These are phyloP conservation scores for Candida oleophila DNA, from an alignment of 805 yeast genomes.

Conservation along the genomic window DNA sequence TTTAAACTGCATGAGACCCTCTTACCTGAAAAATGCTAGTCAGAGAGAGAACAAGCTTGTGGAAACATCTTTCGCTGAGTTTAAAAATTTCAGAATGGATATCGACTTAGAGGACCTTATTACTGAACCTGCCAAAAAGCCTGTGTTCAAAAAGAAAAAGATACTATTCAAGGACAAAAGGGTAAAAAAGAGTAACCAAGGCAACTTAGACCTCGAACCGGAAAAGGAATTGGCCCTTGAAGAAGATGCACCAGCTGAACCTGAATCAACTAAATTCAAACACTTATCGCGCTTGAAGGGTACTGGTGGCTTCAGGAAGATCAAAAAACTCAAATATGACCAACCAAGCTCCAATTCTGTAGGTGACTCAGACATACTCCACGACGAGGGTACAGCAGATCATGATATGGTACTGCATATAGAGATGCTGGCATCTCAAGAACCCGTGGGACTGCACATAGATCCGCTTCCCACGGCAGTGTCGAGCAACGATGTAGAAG, in stretches of 20 bases:
- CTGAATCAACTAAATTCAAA: neutral
- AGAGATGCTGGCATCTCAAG: slow-evolving; percentile 6
- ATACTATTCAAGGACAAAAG: slow-evolving; percentile 14
- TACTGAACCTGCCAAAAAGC: neutral
- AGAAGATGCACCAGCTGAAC: slow-evolving; percentile 1
- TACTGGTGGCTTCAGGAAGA: slow-evolving; percentile 7
- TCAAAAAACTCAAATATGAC: slow-evolving; percentile 9
- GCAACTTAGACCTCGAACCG: slow-evolving; percentile 22
- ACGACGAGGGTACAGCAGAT: slow-evolving; percentile 11
- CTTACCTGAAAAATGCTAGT: no score
- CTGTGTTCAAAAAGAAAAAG: slow-evolving; percentile 11
- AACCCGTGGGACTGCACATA: neutral
- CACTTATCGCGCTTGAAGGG: slow-evolving; percentile 4
- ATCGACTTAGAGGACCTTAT: slow-evolving; percentile 1
- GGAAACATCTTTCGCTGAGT: neutral
- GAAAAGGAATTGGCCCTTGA: slow-evolving; percentile 18
- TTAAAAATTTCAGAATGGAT: slow-evolving; percentile 1
- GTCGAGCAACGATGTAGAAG: neutral
- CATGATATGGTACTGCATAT: slow-evolving; percentile 8
- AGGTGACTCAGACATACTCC: neutral
- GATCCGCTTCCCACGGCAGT: neutral
- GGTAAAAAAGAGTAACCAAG: slow-evolving; percentile 22
- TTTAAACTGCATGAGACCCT: no score
- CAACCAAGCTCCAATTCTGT: neutral
- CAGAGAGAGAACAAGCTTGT: no score